Conservation (phyloP, 1,284 basidiomycete genomes). For the Butyriboletus appendiculatus region DNA sequence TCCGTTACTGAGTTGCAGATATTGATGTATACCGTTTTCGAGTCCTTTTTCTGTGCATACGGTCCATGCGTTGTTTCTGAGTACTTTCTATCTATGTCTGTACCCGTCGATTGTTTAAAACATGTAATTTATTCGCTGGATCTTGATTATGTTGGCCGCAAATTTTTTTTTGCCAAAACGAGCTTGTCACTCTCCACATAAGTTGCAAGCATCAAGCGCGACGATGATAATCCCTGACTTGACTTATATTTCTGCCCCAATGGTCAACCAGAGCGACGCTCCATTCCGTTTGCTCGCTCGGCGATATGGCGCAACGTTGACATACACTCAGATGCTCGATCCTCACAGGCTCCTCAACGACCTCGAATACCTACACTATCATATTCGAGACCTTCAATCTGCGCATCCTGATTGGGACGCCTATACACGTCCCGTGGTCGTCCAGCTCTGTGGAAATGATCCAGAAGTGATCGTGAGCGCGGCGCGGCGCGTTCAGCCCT, state of each 20-base stretch:
- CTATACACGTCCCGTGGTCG: constrained; percentile 55
- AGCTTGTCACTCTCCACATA: background rate
- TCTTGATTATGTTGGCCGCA: background rate
- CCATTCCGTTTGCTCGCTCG: constrained; percentile 64
- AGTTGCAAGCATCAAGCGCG: background rate
- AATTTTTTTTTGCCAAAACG: background rate
- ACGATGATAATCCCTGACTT: constrained; percentile 34
- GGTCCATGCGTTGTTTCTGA: background rate
- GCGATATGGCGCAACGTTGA: constrained; percentile 58
- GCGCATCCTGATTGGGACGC: constrained; percentile 24
- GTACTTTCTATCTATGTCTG: constrained; percentile 10
- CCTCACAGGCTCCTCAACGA: constrained; percentile 60
- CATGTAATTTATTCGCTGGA: constrained; percentile 22
- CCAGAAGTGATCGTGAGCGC: constrained; percentile 57
- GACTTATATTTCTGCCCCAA: constrained; percentile 56
- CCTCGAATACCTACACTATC: constrained; percentile 58
- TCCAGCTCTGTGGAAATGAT: constrained; percentile 73
- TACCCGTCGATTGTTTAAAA: constrained; percentile 13
- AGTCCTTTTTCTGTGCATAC: background rate
- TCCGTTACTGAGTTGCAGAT: constrained; percentile 9
- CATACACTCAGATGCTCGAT: constrained; percentile 74
- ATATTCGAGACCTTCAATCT: constrained; percentile 51
- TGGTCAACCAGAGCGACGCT: constrained; percentile 74
- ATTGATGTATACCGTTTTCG: constrained; percentile 24
- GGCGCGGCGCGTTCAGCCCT: constrained; percentile 53